These are phyloP conservation scores for Gamarada debralockiae DNA, from an alignment of 495 filamentous ascomycete species.

Conservation along the genomic window DNA sequence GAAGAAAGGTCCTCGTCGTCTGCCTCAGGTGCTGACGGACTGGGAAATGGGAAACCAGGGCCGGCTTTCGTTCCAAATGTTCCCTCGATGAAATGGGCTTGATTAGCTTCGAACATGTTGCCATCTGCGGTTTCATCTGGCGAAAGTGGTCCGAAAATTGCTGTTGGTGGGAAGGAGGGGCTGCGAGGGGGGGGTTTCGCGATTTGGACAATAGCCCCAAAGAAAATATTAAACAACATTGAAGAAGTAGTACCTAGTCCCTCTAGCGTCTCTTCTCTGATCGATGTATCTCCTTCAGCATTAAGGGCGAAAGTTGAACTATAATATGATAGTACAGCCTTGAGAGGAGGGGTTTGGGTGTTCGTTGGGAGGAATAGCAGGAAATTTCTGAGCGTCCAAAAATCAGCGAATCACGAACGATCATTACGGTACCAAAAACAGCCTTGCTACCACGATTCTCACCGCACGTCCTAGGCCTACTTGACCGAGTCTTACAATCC, in stretches of 20 bases:
- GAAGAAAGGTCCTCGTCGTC: not conserved
- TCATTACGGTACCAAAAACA: too few relatives aligned
- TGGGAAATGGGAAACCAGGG: not conserved
- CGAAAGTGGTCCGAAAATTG: not conserved
- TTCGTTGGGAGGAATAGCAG: constrained; percentile 86
- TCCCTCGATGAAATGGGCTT: constrained; percentile 7
- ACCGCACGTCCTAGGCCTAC: too few relatives aligned
- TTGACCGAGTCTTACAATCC: too few relatives aligned
- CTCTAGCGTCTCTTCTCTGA: constrained; percentile 83
- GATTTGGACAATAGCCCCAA: constrained; percentile 61
- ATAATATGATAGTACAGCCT: constrained; percentile 87
- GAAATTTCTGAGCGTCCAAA: constrained; percentile 63
- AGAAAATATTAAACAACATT: constrained; percentile 72
- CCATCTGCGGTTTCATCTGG: not conserved
- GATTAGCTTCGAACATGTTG: constrained; percentile 9
- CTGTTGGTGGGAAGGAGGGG: not conserved
- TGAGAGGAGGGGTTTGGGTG: constrained; percentile 53
- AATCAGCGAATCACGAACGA: too few relatives aligned
- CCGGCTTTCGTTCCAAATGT: not conserved
- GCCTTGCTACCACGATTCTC: too few relatives aligned
- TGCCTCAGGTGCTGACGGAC: not conserved
- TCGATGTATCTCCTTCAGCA: constrained; percentile 88
- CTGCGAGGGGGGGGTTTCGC: constrained; percentile 32
- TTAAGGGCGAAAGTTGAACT: constrained; percentile 86
- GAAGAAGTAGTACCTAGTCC: constrained; percentile 85